Percentiles rank a stretch among this genome's conserved stretches.
These are phyloP conservation scores for Solanum chilense DNA, from an alignment of 257 asterid genomes.

Conservation along the genomic window DNA sequence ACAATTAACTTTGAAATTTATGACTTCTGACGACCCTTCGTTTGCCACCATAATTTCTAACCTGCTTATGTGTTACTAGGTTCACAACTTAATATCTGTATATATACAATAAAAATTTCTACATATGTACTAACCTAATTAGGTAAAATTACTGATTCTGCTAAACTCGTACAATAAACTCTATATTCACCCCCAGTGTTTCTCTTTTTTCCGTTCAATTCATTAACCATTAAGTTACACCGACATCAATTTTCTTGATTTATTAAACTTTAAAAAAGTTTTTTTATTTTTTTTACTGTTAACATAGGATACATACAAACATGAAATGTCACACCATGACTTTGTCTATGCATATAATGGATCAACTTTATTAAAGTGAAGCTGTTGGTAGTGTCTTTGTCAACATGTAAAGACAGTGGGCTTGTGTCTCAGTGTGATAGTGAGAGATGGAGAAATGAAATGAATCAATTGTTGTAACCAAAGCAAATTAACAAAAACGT, in stretches of 20 bases:
- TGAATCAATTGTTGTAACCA: neutral
- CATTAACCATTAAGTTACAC: neutral
- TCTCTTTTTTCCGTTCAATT: neutral
- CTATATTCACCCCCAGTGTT: neutral
- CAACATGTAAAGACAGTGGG: neutral
- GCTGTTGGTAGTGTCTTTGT: neutral
- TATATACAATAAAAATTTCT: neutral
- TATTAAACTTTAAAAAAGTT: neutral
- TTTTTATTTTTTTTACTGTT: neutral
- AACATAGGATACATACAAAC: neutral
- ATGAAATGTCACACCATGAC: conserved; percentile 9
- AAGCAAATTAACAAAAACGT: neutral
- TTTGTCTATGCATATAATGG: conserved; percentile 2
- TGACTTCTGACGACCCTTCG: neutral
- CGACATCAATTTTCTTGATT: neutral
- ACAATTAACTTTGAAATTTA: neutral
- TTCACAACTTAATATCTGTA: neutral
- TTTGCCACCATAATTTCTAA: neutral
- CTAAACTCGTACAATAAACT: neutral
- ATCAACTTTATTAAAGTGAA: conserved; percentile 4
- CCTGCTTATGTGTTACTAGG: neutral
- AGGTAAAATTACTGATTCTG: neutral
- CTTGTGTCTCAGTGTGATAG: neutral
- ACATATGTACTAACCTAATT: neutral
- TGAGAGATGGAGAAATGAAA: neutral